Conservation (phyloP, 2,329 filamentous ascomycete species). For the Phyllachora maydis region DNA sequence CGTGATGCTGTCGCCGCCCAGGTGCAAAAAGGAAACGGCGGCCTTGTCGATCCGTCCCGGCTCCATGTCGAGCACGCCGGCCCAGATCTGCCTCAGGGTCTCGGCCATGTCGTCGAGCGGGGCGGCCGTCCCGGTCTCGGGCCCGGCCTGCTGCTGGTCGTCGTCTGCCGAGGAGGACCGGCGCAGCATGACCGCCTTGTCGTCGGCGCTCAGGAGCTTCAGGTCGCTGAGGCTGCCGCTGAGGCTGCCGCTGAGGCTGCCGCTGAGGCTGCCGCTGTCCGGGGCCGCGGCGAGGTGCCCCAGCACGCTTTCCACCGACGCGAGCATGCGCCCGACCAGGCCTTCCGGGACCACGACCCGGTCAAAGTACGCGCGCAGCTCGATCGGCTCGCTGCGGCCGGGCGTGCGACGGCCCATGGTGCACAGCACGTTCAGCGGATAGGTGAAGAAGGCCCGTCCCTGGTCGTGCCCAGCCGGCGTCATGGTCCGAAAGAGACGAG, state of each 20-base stretch:
- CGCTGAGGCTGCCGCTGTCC: constrained; percentile 5
- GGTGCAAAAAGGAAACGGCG: constrained; percentile 5
- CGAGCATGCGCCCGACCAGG: constrained; percentile 7
- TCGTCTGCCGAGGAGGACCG: constrained; percentile 6
- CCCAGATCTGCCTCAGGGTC: constrained; percentile 9
- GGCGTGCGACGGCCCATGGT: constrained; percentile 4
- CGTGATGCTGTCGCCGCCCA: constrained; percentile 7
- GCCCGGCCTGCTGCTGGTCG: constrained; percentile 1
- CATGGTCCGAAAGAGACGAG: neutral
- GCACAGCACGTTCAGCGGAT: constrained; percentile 7
- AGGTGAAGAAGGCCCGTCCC: constrained; percentile 7
- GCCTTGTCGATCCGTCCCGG: constrained; percentile 4
- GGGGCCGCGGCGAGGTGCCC: constrained; percentile 5
- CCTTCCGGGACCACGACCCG: constrained; percentile 8
- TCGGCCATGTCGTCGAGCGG: constrained; percentile 12
- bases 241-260: constrained; percentile 6
- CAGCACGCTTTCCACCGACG: constrained; percentile 4
- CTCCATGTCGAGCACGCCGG: constrained; percentile 4
- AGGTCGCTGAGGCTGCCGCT: constrained; percentile 19
- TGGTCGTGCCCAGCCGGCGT: constrained; percentile 6
- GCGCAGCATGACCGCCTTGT: constrained; percentile 19
- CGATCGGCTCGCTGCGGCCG: constrained; percentile 2
- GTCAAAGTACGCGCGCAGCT: neutral
- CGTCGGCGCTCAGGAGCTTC: constrained; percentile 22
- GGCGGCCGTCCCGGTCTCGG: constrained; percentile 19